Evolutionary conservation across 2,329 filamentous ascomycete species (phyloP), one percentile per base, ranked within the genome.

Genomic region (Colletotrichum chlorophyti): DNA sequence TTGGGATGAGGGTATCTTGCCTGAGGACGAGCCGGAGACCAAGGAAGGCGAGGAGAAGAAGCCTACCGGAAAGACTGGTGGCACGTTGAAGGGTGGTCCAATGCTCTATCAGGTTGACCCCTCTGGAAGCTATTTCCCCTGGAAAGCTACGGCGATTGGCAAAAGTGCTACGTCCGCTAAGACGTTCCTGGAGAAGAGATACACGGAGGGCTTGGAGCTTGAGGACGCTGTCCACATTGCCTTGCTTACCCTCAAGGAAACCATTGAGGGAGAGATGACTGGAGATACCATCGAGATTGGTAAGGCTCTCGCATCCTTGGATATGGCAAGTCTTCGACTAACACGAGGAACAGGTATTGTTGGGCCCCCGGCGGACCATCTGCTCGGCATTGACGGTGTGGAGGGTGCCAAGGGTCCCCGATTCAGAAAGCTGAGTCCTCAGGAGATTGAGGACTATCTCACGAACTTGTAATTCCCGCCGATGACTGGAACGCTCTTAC

Each of bases 151-250:
- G 45, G 95, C 95, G 49, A 99, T 99, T 71, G 95, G 95, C 71
- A 99, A 99, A 86, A 96, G 93, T 72, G 95, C 95, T 50, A 97
- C 95, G 35, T 96, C 93, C 70, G 95, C 95, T 53, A 99, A 99
- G 87, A 99, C 95, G 0, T 99, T 99, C 81, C 78, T 99, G 73
- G 95, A 99, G 84, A 99, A 99, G 88, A 85, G 95, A 77, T 99
- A 98, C 79, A 97, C 93, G 5, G 95, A 99, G 73, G 93, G 93
- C 35, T 79, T 99, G 71, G 95, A 99, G 83, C 82, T 99, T 63
- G 95, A 99, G 78, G 95, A 99, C 76, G 95, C 95, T 9, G 95
- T 99, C 66, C 95, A 99, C 77, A 99, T 99, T 80, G 95, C 95
- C 60, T 84, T 99, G 53, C 81, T 99, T 73, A 99, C 95, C 23